Evolutionary conservation across 2,329 filamentous ascomycete genomes (phyloP).

Genomic region (Hysterium pulicare): DNA sequence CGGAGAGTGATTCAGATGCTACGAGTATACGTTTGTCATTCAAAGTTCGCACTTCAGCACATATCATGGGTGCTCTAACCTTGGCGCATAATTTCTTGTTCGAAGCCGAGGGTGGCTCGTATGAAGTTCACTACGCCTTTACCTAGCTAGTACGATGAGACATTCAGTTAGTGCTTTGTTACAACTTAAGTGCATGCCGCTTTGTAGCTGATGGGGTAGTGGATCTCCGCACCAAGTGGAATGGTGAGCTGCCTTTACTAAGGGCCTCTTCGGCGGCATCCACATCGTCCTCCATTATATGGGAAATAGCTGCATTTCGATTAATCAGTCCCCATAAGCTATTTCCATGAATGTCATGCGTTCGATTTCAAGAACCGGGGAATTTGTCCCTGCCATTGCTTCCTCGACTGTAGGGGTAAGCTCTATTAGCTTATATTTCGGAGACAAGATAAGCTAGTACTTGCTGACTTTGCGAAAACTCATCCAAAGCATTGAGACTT

Average conservation of each 20-base stretch:
- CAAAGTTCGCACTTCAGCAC: neutral
- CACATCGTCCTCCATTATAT: conserved; percentile 89
- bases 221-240: conserved; percentile 61
- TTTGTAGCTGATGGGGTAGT: no score
- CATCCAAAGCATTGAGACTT: conserved; percentile 56
- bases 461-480: conserved; percentile 53
- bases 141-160: conserved; percentile 61
- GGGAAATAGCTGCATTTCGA: conserved; percentile 54
- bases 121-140: conserved; percentile 80
- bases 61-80: conserved; percentile 35
- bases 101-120: conserved; percentile 81
- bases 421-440: conserved; percentile 15
- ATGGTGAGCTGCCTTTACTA: conserved; percentile 72
- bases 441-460: conserved; percentile 4
- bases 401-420: conserved; percentile 37
- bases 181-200: no score
- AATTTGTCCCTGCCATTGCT: conserved; percentile 46
- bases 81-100: conserved; percentile 86
- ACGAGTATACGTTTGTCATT: conserved; percentile 5
- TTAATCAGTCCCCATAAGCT: no score
- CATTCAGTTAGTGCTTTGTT: no score
- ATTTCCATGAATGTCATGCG: no score
- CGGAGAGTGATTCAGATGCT: conserved; percentile 67
- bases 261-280: conserved; percentile 74
- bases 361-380: no score